Evolutionary conservation across 2,329 filamentous ascomycete species (phyloP), one percentile per base, ranked within the genome.

Genomic region (Geosmithia flava): DNA sequence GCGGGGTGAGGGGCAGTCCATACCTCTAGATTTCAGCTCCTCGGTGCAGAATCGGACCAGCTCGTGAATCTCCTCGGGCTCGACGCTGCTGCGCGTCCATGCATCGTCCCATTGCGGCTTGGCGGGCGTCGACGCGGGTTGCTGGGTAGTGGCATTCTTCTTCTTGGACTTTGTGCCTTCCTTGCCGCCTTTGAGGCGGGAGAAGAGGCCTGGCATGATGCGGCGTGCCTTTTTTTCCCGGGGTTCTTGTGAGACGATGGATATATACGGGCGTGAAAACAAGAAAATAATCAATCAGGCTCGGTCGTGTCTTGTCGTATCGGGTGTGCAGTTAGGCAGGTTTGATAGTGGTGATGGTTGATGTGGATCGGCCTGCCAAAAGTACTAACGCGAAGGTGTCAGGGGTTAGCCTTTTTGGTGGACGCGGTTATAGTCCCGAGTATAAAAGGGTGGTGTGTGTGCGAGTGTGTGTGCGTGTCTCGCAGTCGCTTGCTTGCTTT

Each of bases 21-120:
- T 80, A 95, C 91, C 91, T 86, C 90, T 80, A 51, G 85, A 84
- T 70, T 97, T 98, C 65, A 98, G 78, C 69, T 98, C 93, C 49
- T 82, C 76, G 11, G 90, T 94, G 69, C 89, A 96, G 55, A 82
- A 80, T 61, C 82, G 78, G 47, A 97, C 73, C 53, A 98, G 70
- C 61, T 95, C 89, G 58, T 90, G 83, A 45, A 98, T 82, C 68
- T 98, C 93, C 55, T 95, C 88, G 5, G 90, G 85, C 47, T 87
- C 83, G 54, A 98, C 83, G 44, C 82, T 79, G 48, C 77, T 86
- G 59, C 91, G 84, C 53, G 81, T 76, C 80, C 89, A 98, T 53
- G 88, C 85, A 63, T 96, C 86, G 52, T 87, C 85, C 85, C 88
- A 96, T 65, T 76, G 78, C 49, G 85, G 86, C 67, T 89, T 88